Conservation (phyloP, 75 land plant genomes). For the Sequoia sempervirens region DNA sequence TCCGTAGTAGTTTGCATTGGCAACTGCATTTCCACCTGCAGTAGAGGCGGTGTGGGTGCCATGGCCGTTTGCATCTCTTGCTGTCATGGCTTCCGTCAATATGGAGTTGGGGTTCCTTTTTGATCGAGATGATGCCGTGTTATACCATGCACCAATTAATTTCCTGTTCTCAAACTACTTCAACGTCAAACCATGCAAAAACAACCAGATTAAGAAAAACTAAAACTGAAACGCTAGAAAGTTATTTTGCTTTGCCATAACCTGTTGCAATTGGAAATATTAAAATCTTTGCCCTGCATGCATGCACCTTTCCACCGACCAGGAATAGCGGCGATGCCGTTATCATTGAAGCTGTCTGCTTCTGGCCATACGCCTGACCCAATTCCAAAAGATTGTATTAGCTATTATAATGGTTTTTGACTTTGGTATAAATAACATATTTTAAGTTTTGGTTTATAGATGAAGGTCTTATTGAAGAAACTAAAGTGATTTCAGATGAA, state of each 20-base stretch:
- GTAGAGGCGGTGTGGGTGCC: constrained; percentile 78
- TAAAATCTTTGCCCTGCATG: constrained; percentile 63
- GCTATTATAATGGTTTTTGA: no score
- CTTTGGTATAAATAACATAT: no score
- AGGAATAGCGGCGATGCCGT: constrained; percentile 43
- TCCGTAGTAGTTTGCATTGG: constrained; percentile 53
- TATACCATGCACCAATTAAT: constrained; percentile 68
- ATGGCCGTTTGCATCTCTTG: constrained; percentile 62
- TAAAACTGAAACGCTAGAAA: background rate
- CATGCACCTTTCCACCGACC: constrained; percentile 69
- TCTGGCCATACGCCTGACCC: constrained; percentile 78
- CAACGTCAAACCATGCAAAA: background rate
- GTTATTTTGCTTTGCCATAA: background rate
- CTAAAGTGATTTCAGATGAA: no score
- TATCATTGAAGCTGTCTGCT: constrained; percentile 63
- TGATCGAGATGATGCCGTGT: constrained; percentile 3
- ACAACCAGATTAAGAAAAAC: background rate
- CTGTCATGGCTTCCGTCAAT: constrained; percentile 19
- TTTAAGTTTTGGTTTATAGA: no score
- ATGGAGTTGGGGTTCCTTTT: background rate
- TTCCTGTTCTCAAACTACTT: constrained; percentile 29
- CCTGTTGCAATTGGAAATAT: constrained; percentile 21
- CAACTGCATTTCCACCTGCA: constrained; percentile 49
- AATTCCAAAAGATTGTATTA: background rate
- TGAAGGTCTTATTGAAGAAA: no score